Base-by-base conservation (phyloP, 2,329 filamentous ascomycete species). In the Akanthomyces muscarius region DNA sequence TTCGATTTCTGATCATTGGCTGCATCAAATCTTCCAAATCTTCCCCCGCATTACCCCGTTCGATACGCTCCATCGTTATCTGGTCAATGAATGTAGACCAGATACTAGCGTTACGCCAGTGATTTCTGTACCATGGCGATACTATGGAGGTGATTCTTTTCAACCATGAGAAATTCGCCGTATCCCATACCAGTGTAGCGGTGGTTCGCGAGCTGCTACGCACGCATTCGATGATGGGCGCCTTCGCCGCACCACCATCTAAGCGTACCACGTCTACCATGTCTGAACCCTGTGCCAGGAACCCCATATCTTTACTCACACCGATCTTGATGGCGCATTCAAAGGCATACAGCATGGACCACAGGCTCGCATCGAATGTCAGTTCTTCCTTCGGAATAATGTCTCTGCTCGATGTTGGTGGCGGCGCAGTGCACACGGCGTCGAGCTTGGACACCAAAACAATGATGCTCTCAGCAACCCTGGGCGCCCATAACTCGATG, bases 261-360 rank as follows among this genome's bases (percentile, higher is more conserved):
- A n/a, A 7, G 6, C n/a, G 52, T 3, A 1, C 4, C 21, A 54
- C 52, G 36, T 28, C 13, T 7, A 10, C 33, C 33, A 54, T 14
- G 52, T 54, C 52, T 25, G 52, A 54, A 10, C 52, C 36, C 23
- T 54, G 52, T 2, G 33, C 36, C 6, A 54, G n/a, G n/a, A 54
- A 42, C 7, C 21, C 52, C n/a, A 54, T 16, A 11, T 54, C 52
- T 5, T 54, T 42, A 36, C 52, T 54, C 16, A 54, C 11, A 6
- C 52, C 52, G 14, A 54, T 54, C 21, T 54, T 54, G 36, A 54
- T 41, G 52, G 11, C 36, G 11, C 52, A 54, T n/a, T 54, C 52
- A 13, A 25, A 54, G 10, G 18, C 21, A 13, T 54, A 54, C 13
- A 54, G 36, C 52, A 54, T 42, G 5, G 36, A 41, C 52, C 52